Evolutionary conservation across 2,329 filamentous ascomycete genomes (phyloP).

Genomic region (Colletotrichum sp.): DNA sequence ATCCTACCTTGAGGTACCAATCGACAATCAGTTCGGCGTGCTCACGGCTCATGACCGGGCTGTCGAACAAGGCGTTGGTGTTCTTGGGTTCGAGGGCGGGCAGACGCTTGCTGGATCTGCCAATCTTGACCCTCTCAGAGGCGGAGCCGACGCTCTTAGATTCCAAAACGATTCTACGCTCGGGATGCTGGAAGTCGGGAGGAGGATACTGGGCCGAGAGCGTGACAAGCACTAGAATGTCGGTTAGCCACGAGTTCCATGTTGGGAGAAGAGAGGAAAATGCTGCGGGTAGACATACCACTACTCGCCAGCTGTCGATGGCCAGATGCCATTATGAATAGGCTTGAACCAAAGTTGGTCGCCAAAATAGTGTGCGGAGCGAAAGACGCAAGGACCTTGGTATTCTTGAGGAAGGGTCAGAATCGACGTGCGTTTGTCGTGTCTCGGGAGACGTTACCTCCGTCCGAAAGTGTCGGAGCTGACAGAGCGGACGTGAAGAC

Average conservation of each 20-base stretch:
- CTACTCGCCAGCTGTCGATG: conserved; percentile 2
- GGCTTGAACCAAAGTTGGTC: neutral
- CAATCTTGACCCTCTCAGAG: conserved; percentile 35
- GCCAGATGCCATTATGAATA: conserved; percentile 5
- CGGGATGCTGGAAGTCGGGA: conserved; percentile 1
- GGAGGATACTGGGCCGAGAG: conserved; percentile 27
- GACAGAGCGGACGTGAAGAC: neutral
- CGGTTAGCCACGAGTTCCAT: neutral
- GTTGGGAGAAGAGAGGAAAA: neutral
- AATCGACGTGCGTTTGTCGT: neutral
- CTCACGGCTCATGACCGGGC: conserved; percentile 71
- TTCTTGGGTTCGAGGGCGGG: conserved; percentile 32
- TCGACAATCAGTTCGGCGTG: conserved; percentile 64
- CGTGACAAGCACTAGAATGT: conserved; percentile 31
- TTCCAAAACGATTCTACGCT: conserved; percentile 31
- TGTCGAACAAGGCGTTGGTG: conserved; percentile 72
- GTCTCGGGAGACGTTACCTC: neutral
- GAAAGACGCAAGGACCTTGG: neutral
- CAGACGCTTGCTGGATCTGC: conserved; percentile 48
- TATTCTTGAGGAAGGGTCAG: neutral
- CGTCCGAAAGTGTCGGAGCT: conserved; percentile 12
- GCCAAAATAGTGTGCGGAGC: neutral
- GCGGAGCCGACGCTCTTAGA: conserved; percentile 17
- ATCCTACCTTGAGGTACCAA: conserved; percentile 46
- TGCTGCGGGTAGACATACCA: neutral